Evolutionary conservation across 148 eudicot species (phyloP).

Genomic region (Salicornia ramosissima): DNA sequence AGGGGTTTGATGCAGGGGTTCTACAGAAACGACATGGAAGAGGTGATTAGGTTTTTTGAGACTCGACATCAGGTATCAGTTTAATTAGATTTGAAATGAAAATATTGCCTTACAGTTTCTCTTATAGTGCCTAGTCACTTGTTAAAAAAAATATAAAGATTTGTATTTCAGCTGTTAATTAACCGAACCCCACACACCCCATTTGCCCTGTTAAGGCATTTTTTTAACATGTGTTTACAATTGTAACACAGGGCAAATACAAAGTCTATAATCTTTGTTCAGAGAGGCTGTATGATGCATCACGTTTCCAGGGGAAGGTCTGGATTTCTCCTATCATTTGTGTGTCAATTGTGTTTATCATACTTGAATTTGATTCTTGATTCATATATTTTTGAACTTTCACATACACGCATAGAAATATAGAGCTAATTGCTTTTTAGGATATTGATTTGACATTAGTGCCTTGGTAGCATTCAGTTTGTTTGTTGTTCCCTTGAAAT

Average conservation of each 20-base stretch:
- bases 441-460: background rate
- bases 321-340: slow-evolving; percentile 14
- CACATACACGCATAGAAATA: slow-evolving; percentile 2
- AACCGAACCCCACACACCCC: too few relatives aligned
- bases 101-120: too few relatives aligned
- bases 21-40: slow-evolving; percentile 94
- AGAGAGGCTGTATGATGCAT: slow-evolving; percentile 86
- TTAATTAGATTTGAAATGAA: slow-evolving; percentile 6
- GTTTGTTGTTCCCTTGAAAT: background rate
- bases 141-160: background rate
- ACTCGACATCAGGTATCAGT: slow-evolving; percentile 79
- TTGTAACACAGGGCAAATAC: slow-evolving; percentile 92
- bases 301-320: slow-evolving; percentile 94
- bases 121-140: background rate
- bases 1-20: slow-evolving; percentile 63
- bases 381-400: background rate
- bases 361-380: slow-evolving; percentile 5
- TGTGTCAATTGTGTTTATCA: background rate
- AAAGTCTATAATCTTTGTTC: slow-evolving; percentile 97
- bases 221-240: too few relatives aligned
- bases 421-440: background rate
- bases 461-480: background rate
- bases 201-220: too few relatives aligned
- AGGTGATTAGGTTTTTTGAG: slow-evolving; percentile 91
- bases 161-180: background rate